Evolutionary conservation across 768 basidiomycete species (phyloP).

Genomic region (Boletus pseudopeckii): DNA sequence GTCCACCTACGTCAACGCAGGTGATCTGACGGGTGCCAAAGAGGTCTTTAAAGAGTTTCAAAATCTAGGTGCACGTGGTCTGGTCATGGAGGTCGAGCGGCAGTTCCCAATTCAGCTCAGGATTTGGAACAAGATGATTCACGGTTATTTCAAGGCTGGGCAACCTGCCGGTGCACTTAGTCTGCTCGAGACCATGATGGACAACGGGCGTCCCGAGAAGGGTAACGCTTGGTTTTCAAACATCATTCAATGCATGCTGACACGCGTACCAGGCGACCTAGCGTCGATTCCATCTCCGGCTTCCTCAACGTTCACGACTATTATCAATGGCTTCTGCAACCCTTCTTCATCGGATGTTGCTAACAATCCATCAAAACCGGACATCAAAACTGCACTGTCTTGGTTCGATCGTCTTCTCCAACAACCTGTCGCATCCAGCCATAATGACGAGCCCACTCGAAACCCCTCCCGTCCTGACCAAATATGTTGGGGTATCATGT

Average conservation of each 20-base stretch:
- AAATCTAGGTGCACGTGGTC: slow-evolving; percentile 37
- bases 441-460: slow-evolving; percentile 42
- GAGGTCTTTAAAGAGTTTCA: slow-evolving; percentile 63
- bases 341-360: slow-evolving; percentile 28
- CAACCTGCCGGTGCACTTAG: slow-evolving; percentile 60
- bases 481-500: slow-evolving; percentile 55
- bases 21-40: slow-evolving; percentile 48
- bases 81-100: slow-evolving; percentile 18
- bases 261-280: slow-evolving; percentile 16
- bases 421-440: slow-evolving; percentile 33
- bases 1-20: slow-evolving; percentile 50
- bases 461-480: slow-evolving; percentile 50
- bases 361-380: slow-evolving; percentile 28
- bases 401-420: slow-evolving; percentile 71
- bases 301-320: slow-evolving; percentile 57
- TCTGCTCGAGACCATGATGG: slow-evolving; percentile 70
- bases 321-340: slow-evolving; percentile 65
- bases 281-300: slow-evolving; percentile 52
- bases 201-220: slow-evolving; percentile 31
- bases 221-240: neutral
- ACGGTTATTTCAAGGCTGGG: slow-evolving; percentile 64
- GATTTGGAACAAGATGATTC: slow-evolving; percentile 76
- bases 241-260: neutral
- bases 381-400: slow-evolving; percentile 56
- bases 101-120: slow-evolving; percentile 38